Evolutionary conservation across 2,329 filamentous ascomycete genomes (phyloP).

Genomic region (Diaporthe sp.): DNA sequence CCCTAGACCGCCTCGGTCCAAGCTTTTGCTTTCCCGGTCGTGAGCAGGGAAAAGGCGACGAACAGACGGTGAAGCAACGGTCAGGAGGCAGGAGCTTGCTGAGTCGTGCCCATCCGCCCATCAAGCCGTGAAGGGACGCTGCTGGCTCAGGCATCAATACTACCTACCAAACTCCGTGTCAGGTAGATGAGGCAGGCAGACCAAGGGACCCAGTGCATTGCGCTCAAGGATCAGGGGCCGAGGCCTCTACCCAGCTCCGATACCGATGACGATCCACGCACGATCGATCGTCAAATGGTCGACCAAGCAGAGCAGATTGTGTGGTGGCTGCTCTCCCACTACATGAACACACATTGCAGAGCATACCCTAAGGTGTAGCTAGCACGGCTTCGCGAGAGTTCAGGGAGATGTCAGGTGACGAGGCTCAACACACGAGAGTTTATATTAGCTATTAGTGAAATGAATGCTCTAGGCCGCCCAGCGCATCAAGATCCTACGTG

Average conservation of each 20-base stretch:
- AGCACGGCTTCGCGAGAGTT: too few relatives aligned
- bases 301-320: background rate
- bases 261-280: conserved; percentile 15
- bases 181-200: conserved; percentile 25
- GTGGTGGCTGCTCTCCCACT: too few relatives aligned
- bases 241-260: background rate
- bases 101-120: background rate
- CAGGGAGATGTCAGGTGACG: conserved; percentile 26
- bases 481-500: conserved; percentile 32
- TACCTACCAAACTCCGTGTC: conserved; percentile 17
- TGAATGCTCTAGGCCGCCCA: conserved; percentile 36
- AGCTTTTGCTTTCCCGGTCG: background rate
- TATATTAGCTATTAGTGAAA: conserved; percentile 52
- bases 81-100: background rate
- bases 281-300: conserved; percentile 1
- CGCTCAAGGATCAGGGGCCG: conserved; percentile 16
- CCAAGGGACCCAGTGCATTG: conserved; percentile 17
- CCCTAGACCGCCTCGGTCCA: conserved; percentile 15
- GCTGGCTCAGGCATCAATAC: conserved; percentile 29
- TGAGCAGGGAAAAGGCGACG: background rate
- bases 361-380: too few relatives aligned
- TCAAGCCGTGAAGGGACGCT: background rate
- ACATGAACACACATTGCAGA: background rate
- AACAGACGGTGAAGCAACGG: conserved; percentile 6
- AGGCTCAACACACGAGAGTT: conserved; percentile 50